Percentiles rank a stretch among this genome's conserved stretches.
These are phyloP conservation scores for Acacia pycnantha DNA, from an alignment of 331 rosid species.

Conservation along the genomic window DNA sequence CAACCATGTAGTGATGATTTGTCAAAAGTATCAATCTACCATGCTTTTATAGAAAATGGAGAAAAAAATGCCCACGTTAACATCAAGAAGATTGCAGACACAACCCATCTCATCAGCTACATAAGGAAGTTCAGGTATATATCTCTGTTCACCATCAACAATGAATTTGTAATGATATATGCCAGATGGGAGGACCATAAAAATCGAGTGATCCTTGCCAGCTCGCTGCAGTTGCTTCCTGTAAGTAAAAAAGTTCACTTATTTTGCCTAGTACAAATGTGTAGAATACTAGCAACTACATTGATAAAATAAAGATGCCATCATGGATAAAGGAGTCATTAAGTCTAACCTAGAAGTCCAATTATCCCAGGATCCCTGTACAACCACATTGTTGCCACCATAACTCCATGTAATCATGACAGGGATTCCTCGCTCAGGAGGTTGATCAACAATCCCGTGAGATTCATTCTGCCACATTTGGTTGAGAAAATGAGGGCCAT, in stretches of 20 bases:
- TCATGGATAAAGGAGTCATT: slow-evolving; percentile 17
- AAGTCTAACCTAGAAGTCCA: slow-evolving; percentile 73
- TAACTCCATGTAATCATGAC: slow-evolving; percentile 77
- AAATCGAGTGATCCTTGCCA: slow-evolving; percentile 77
- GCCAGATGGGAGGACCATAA: slow-evolving; percentile 80
- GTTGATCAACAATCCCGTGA: slow-evolving; percentile 46
- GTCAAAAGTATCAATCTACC: background rate
- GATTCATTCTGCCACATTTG: slow-evolving; percentile 57
- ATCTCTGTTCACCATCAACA: slow-evolving; percentile 82
- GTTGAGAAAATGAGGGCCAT: slow-evolving; percentile 48
- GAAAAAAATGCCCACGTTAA: slow-evolving; percentile 52
- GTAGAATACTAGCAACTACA: slow-evolving; percentile 2
- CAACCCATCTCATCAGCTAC: slow-evolving; percentile 76
- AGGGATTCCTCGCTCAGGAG: slow-evolving; percentile 70
- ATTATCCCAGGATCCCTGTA: slow-evolving; percentile 96
- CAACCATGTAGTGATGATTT: background rate
- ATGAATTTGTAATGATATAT: slow-evolving; percentile 77
- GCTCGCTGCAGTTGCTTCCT: slow-evolving; percentile 78
- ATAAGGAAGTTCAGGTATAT: slow-evolving; percentile 73
- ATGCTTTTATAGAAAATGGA: background rate
- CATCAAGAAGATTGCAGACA: slow-evolving; percentile 81
- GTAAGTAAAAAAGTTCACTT: slow-evolving; percentile 35
- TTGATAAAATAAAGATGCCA: slow-evolving; percentile 11
- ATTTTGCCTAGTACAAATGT: slow-evolving; percentile 14
- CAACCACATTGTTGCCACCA: slow-evolving; percentile 74